A percentile compares a stretch with the other conserved stretches of the same genome.
phyloP scores from a whole-genome alignment of 2,329 filamentous ascomycete species.

The Beauveria rudraprayagi region DNA sequence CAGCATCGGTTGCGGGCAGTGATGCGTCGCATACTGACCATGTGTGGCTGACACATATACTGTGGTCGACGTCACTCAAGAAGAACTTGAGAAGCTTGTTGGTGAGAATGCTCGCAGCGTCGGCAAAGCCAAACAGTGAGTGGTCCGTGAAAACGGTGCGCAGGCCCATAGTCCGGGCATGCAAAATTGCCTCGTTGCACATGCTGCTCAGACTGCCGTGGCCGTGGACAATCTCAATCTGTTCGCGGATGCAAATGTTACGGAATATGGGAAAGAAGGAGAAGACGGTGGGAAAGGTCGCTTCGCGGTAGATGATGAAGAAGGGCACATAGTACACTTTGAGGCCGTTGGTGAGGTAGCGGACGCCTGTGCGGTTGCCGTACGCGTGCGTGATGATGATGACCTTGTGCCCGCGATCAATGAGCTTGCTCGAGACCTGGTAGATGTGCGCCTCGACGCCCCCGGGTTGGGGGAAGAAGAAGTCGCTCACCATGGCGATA shows the following conservation, averaged over 20 bases:
- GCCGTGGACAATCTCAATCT: constrained; percentile 96
- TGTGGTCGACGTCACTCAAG: constrained; percentile 93
- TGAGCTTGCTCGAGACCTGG: constrained; percentile 90
- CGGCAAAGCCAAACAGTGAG: constrained; percentile 93
- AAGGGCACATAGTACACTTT: constrained; percentile 99
- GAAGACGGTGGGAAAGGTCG: constrained; percentile 94
- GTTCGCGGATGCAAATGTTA: constrained; percentile 89
- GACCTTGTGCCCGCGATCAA: constrained; percentile 96
- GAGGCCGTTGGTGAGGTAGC: constrained; percentile 93
- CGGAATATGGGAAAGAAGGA: constrained; percentile 98
- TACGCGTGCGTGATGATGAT: constrained; percentile 97
- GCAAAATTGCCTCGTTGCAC: constrained; percentile 89
- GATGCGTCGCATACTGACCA: constrained; percentile 51
- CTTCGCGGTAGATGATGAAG: constrained; percentile 86
- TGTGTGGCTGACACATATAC: constrained; percentile 96
- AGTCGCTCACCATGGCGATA: constrained; percentile 93
- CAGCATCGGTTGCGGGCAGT: constrained; percentile 8
- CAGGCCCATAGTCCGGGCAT: constrained; percentile 92
- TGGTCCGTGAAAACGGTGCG: constrained; percentile 97
- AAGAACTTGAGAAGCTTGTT: constrained; percentile 97
- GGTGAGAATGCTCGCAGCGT: constrained; percentile 88
- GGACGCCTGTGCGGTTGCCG: constrained; percentile 79
- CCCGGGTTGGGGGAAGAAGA: constrained; percentile 97
- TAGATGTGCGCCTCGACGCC: constrained; percentile 98
- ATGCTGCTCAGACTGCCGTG: constrained; percentile 89